These are phyloP conservation scores for Cutaneotrichosporon spelunceum DNA, from an alignment of 1,284 basidiomycete genomes.

Conservation along the genomic window DNA sequence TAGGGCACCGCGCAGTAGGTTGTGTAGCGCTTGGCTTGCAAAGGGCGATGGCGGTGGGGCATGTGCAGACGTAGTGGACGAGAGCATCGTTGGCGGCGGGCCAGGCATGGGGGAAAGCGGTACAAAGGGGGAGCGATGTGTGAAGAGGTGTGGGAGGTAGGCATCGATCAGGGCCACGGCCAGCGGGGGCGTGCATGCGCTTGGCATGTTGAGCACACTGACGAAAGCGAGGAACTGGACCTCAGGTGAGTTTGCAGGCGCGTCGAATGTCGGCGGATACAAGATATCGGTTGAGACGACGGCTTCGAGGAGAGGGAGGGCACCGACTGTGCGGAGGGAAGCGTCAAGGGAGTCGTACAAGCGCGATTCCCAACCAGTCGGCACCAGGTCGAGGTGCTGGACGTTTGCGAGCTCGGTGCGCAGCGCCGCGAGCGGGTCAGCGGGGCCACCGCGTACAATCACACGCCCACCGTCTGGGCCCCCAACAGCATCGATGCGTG, in stretches of 20 bases:
- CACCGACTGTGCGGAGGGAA: conserved; percentile 17
- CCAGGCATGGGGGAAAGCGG: not conserved
- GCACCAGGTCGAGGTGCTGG: conserved; percentile 26
- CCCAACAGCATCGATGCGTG: conserved; percentile 28
- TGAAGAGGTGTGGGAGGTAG: conserved; percentile 17
- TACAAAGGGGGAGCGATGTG: conserved; percentile 18
- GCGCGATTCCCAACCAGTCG: conserved; percentile 20
- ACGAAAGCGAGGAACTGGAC: conserved; percentile 19
- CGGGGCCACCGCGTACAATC: conserved; percentile 1
- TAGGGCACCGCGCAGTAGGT: conserved; percentile 15
- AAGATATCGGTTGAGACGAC: conserved; percentile 20
- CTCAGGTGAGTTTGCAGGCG: conserved; percentile 7
- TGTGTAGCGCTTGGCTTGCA: conserved; percentile 16
- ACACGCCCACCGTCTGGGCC: conserved; percentile 8
- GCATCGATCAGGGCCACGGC: conserved; percentile 18
- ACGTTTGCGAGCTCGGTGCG: conserved; percentile 25
- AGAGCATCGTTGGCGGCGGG: not conserved
- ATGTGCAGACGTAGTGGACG: not conserved
- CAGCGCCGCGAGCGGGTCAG: conserved; percentile 13
- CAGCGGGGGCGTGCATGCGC: conserved; percentile 9
- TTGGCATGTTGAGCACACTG: conserved; percentile 11
- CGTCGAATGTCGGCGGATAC: conserved; percentile 15
- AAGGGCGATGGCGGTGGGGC: conserved; percentile 17
- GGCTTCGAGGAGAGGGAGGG: conserved; percentile 16
- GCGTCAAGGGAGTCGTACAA: conserved; percentile 18